Percentiles rank a stretch among this genome's conserved stretches.
Evolutionary conservation across 129 eudicot genomes (phyloP).

Genomic region (carrot (Daucus carota)): DNA sequence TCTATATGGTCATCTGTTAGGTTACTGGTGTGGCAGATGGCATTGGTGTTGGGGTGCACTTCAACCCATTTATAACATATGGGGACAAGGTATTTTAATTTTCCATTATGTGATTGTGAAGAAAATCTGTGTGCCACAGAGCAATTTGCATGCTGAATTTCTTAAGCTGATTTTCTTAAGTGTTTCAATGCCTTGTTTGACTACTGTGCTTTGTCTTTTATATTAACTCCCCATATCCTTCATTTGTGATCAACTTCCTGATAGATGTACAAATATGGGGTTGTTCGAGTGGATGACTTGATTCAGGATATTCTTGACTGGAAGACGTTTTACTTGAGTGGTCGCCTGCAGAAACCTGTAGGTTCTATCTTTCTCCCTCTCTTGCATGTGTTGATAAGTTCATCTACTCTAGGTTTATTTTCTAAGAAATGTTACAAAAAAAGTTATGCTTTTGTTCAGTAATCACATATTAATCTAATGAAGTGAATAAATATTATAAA

Average conservation of each 20-base stretch:
- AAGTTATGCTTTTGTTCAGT: background rate
- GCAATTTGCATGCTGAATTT: slow-evolving; percentile 1
- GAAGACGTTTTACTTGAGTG: slow-evolving; percentile 81
- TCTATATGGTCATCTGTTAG: slow-evolving; percentile 33
- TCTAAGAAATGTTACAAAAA: background rate
- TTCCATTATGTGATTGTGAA: background rate
- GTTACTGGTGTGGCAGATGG: slow-evolving; percentile 60
- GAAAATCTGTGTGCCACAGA: background rate
- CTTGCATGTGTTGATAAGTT: slow-evolving; percentile 2
- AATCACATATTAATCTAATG: background rate
- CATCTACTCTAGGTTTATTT: background rate
- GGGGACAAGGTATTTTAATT: slow-evolving; percentile 45
- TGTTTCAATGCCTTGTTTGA: background rate
- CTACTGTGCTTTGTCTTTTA: background rate
- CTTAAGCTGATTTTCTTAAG: background rate
- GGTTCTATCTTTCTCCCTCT: slow-evolving; percentile 16
- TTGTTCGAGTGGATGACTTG: slow-evolving; percentile 61
- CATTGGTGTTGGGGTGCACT: slow-evolving; percentile 88
- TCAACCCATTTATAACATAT: slow-evolving; percentile 83
- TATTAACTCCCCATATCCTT: background rate
- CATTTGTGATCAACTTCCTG: slow-evolving; percentile 10
- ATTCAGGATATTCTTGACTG: slow-evolving; percentile 58
- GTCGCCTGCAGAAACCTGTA: slow-evolving; percentile 97
- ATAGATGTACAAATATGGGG: slow-evolving; percentile 89
- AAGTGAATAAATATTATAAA: background rate